These are phyloP conservation scores for Eucalyptus lansdowneana DNA, from an alignment of 345 rosid species.

Conservation along the genomic window DNA sequence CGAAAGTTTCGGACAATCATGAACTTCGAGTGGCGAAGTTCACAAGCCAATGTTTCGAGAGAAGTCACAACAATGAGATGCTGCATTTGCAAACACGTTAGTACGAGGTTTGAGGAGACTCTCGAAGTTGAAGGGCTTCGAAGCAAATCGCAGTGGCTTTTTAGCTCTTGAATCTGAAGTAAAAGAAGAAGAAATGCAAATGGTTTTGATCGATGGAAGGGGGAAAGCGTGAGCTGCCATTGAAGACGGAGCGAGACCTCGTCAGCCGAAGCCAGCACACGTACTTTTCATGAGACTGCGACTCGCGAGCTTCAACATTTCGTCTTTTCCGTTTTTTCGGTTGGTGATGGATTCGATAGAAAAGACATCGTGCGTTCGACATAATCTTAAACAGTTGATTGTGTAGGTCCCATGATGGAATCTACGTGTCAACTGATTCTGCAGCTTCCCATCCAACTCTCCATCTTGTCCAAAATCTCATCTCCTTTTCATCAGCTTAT, in stretches of 20 bases:
- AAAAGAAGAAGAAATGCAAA: not conserved
- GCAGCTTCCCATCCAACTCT: not conserved
- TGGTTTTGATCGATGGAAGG: conserved; percentile 5
- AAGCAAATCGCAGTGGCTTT: not conserved
- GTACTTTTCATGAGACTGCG: not conserved
- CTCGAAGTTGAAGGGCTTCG: conserved; percentile 13
- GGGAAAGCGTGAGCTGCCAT: conserved; percentile 32
- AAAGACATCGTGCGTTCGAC: not conserved
- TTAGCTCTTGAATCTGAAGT: not conserved
- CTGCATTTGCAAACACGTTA: not conserved
- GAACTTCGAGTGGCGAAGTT: not conserved
- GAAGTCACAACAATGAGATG: not conserved
- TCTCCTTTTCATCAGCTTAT: not conserved
- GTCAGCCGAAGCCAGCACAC: no score
- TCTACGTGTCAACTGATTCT: not conserved
- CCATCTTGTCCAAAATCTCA: not conserved
- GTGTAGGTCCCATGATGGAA: not conserved
- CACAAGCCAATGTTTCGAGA: not conserved
- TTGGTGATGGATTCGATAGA: not conserved
- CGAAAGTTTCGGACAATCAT: not conserved
- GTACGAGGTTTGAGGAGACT: not conserved
- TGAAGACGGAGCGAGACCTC: not conserved
- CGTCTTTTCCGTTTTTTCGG: not conserved
- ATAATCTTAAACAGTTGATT: not conserved
- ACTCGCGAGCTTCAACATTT: not conserved